phyloP scores from a whole-genome alignment of 2,329 filamentous ascomycete species.

The Colletotrichum navitas region DNA sequence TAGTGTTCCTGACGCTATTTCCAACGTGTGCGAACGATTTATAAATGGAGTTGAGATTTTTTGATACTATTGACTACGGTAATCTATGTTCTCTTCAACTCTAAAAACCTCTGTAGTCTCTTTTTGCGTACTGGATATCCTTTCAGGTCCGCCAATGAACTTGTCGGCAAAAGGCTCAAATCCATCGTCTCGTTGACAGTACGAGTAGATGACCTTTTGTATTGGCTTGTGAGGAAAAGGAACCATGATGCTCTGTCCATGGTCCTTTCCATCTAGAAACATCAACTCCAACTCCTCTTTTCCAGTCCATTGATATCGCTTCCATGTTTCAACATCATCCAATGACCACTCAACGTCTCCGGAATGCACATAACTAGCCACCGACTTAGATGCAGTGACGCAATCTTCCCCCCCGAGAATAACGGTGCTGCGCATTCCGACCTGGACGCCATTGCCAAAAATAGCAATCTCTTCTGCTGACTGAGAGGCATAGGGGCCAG shows the following conservation, averaged over 20 bases:
- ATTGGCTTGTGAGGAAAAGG: conserved; percentile 28
- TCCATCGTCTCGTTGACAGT: conserved; percentile 34
- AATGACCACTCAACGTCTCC: conserved; percentile 40
- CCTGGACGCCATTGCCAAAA: conserved; percentile 44
- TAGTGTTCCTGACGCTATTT: neutral
- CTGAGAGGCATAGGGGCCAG: conserved; percentile 30
- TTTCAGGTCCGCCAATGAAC: conserved; percentile 30
- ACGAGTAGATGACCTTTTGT: conserved; percentile 31
- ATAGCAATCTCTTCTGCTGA: conserved; percentile 28
- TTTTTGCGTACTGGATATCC: neutral
- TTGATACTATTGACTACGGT: no score
- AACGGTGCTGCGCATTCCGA: conserved; percentile 47
- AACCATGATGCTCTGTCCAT: conserved; percentile 44
- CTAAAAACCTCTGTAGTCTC: conserved; percentile 8
- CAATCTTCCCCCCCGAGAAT: conserved; percentile 45
- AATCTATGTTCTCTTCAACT: conserved; percentile 23
- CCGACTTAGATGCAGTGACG: conserved; percentile 41
- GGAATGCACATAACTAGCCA: conserved; percentile 45
- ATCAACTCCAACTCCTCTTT: conserved; percentile 45
- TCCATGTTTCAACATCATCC: conserved; percentile 30
- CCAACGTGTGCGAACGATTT: no score
- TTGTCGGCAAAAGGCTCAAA: conserved; percentile 32
- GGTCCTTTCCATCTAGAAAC: conserved; percentile 45
- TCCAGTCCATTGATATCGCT: conserved; percentile 44
- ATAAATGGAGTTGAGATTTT: no score